These are phyloP conservation scores for Sisymbrium irio DNA, from an alignment of 345 rosid species.

Conservation along the genomic window DNA sequence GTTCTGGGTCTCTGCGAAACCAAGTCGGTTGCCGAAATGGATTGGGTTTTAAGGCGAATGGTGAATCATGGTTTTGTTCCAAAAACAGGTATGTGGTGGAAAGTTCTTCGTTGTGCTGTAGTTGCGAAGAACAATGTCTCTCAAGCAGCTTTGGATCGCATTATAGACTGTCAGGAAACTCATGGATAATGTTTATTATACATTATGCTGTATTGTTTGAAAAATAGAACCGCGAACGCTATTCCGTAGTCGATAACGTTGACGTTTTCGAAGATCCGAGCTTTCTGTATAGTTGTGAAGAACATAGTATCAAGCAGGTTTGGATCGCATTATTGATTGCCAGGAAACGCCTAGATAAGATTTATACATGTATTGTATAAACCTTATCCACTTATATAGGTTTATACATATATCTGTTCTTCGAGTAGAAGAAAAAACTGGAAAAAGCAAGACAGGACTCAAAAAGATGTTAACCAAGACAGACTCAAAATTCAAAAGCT, in stretches of 20 bases:
- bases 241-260: too few species aligned
- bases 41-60: slow-evolving; percentile 72
- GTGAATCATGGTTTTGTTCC: slow-evolving; percentile 78
- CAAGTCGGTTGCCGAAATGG: slow-evolving; percentile 50
- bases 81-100: slow-evolving; percentile 69
- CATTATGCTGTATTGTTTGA: background rate
- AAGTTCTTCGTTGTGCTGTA: slow-evolving; percentile 40
- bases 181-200: slow-evolving; percentile 2
- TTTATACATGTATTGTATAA: too few species aligned
- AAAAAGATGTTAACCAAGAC: background rate
- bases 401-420: background rate
- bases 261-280: too few species aligned
- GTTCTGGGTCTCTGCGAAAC: slow-evolving; percentile 56
- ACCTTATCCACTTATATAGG: too few species aligned
- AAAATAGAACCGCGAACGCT: background rate
- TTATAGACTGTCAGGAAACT: slow-evolving; percentile 11
- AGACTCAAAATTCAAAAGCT: slow-evolving; percentile 11
- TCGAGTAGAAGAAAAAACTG: background rate
- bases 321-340: too few species aligned
- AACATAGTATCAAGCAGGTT: too few species aligned
- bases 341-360: too few species aligned
- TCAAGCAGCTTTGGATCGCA: slow-evolving; percentile 18
- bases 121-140: slow-evolving; percentile 20
- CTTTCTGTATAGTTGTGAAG: too few species aligned
- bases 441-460: background rate